These are phyloP conservation scores for Lobosporangium transversale DNA, from an alignment of 192 early-diverging fungal species.

Conservation along the genomic window DNA sequence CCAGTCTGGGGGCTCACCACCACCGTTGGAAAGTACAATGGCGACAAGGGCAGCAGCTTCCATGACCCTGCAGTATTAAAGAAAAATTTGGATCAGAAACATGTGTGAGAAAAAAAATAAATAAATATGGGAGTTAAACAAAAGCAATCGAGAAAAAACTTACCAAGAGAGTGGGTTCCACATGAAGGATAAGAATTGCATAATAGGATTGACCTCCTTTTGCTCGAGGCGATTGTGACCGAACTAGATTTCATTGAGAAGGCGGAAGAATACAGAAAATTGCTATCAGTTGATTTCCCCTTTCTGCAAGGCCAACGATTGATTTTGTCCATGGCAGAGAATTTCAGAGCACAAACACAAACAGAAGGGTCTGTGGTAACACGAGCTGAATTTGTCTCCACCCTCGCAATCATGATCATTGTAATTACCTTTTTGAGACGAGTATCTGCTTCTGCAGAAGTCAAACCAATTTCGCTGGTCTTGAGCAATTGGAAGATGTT, in stretches of 20 bases:
- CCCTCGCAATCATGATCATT: background rate
- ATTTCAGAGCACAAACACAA: too few species aligned
- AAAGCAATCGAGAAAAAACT: background rate
- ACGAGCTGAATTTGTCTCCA: background rate
- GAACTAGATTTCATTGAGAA: slow-evolving; percentile 57
- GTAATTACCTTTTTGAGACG: slow-evolving; percentile 63
- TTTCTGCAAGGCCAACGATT: too few species aligned
- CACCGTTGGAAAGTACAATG: slow-evolving; percentile 79
- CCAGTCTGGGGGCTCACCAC: slow-evolving; percentile 79
- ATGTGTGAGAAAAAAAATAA: background rate
- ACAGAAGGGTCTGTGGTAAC: background rate
- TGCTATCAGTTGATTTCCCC: too few species aligned
- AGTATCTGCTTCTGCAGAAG: slow-evolving; percentile 66
- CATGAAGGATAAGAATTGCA: slow-evolving; percentile 90
- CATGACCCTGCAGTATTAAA: slow-evolving; percentile 62
- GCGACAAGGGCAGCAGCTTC: slow-evolving; percentile 89
- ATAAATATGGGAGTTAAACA: background rate
- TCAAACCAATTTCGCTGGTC: slow-evolving; percentile 71
- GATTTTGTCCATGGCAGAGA: too few species aligned
- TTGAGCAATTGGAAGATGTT: slow-evolving; percentile 76
- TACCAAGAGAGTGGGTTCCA: slow-evolving; percentile 82
- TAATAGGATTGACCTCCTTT: slow-evolving; percentile 81
- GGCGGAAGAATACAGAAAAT: background rate
- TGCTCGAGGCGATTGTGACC: slow-evolving; percentile 77
- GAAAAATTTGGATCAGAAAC: slow-evolving; percentile 8